Percentiles rank a stretch among this genome's conserved stretches.
phyloP scores from a whole-genome alignment of 179 eudicot species.

The Actinidia arguta region DNA sequence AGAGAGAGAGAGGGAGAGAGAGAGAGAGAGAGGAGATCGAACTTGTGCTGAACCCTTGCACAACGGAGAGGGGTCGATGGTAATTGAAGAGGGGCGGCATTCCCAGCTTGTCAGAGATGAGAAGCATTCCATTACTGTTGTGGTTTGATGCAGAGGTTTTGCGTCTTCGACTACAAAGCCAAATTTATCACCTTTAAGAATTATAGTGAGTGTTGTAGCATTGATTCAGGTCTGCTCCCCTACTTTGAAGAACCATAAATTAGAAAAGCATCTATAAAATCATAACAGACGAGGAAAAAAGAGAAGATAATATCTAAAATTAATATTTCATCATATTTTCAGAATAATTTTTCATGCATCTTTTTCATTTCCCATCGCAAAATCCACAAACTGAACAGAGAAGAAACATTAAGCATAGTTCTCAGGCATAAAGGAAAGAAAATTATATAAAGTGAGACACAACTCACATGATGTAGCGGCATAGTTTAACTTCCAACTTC shows the following conservation, averaged over 20 bases:
- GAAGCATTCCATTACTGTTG: slow-evolving; percentile 51
- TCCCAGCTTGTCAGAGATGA: slow-evolving; percentile 60
- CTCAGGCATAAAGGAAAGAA: background rate
- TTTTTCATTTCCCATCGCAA: background rate
- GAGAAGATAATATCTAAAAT: background rate
- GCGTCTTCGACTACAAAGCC: slow-evolving; percentile 5
- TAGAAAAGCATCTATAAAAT: background rate
- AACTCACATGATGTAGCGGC: background rate
- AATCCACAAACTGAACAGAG: background rate
- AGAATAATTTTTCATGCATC: background rate
- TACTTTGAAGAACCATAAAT: no score
- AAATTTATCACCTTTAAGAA: background rate
- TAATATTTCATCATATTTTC: background rate
- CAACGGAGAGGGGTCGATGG: slow-evolving; percentile 69
- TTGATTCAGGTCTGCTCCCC: background rate
- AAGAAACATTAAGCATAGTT: background rate
- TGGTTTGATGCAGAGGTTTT: slow-evolving; percentile 19
- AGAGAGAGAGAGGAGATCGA: no score
- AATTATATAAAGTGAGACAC: background rate
- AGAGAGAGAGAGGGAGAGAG: slow-evolving; percentile 36
- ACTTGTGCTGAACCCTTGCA: slow-evolving; percentile 68
- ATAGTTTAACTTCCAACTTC: slow-evolving; percentile 13
- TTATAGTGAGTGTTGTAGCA: background rate
- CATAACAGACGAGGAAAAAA: background rate
- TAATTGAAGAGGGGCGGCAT: slow-evolving; percentile 59